phyloP scores from a whole-genome alignment of 257 asterid genomes.

The Fraxinus excelsior region DNA sequence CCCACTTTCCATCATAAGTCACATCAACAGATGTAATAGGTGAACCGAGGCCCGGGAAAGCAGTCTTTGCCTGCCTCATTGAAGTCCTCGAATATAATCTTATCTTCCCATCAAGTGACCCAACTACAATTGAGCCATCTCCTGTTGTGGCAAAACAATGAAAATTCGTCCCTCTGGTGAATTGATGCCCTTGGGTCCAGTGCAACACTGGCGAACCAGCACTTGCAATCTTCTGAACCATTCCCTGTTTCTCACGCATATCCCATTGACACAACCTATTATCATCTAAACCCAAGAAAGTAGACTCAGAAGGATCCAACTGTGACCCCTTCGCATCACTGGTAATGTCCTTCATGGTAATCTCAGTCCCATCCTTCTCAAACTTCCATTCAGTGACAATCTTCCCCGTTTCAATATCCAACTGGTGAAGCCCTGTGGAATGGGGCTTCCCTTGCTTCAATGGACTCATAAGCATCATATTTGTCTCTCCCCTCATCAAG shows the following conservation, averaged over 20 bases:
- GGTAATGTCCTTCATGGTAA: constrained; percentile 81
- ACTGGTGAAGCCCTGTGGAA: constrained; percentile 77
- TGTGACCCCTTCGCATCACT: constrained; percentile 94
- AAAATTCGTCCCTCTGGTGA: constrained; percentile 89
- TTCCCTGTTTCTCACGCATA: constrained; percentile 88
- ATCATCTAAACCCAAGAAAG: constrained; percentile 95
- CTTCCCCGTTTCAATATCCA: constrained; percentile 96
- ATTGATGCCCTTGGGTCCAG: constrained; percentile 97
- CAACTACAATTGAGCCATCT: constrained; percentile 95
- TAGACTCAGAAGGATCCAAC: constrained; percentile 90
- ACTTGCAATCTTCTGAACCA: constrained; percentile 77
- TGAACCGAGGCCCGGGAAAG: constrained; percentile 96
- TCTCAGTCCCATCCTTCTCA: constrained; percentile 85
- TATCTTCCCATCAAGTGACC: constrained; percentile 94
- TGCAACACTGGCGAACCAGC: constrained; percentile 71
- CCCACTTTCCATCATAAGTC: constrained; percentile 97
- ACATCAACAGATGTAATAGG: constrained; percentile 93
- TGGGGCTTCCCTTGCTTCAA: constrained; percentile 70
- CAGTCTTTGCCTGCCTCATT: constrained; percentile 96
- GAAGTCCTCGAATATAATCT: constrained; percentile 92
- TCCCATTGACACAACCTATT: constrained; percentile 93
- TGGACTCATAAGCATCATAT: constrained; percentile 97
- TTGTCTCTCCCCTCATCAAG: constrained; percentile 95
- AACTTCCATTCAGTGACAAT: constrained; percentile 95
- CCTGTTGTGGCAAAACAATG: constrained; percentile 95